Base-by-base conservation (phyloP, 148 eudicot genomes). In the Pouteria glomerata region DNA sequence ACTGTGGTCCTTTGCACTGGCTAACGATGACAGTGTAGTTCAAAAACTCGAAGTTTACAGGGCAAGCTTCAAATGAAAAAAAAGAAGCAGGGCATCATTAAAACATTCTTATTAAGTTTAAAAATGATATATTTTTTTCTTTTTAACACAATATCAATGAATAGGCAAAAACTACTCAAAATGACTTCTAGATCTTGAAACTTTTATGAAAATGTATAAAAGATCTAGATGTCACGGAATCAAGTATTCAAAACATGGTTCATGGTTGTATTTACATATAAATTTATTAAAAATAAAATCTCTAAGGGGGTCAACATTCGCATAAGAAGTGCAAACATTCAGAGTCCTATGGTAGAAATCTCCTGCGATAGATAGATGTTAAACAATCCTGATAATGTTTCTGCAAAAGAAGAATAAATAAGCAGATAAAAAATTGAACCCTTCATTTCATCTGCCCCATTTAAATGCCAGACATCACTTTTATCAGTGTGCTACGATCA, bases 11-110 rank as follows among this genome's bases (percentile, higher is more conserved):
- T 64, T 82, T 87, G 83, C 96, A 89, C 63, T 73, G 70, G 83
- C 89, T 85, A 48, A 84, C 84, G 44, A 89, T 73, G 77, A 83
- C 61, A 3, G 88, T 85, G 83, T 87, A 87, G 77, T 89, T 87
- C 78, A 65, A 56, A 62, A 39, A 53, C 84, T 87, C 88, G 18
- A 85, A 82, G 73, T 81, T 74, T 18, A 82, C 73, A 21, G 89
- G 89, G 65, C 91, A 87, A 27, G 68, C 91, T 89, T 84, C 79
- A 75, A 14, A 70, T 69, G 13, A 71, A 7, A 42, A 19, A 41
- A 51, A 4, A 1, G 14, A 26, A 41, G 29, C 24, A 44, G 27
- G n/a, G 26, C 8, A 57, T 58, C 11, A 29, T 27, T 58, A 57
- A 39, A 42, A 16, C 44, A 27, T 56, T 29, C 23, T 16, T 41